Base-by-base conservation (phyloP, 75 land plant genomes). In the Gnetum montanum region DNA sequence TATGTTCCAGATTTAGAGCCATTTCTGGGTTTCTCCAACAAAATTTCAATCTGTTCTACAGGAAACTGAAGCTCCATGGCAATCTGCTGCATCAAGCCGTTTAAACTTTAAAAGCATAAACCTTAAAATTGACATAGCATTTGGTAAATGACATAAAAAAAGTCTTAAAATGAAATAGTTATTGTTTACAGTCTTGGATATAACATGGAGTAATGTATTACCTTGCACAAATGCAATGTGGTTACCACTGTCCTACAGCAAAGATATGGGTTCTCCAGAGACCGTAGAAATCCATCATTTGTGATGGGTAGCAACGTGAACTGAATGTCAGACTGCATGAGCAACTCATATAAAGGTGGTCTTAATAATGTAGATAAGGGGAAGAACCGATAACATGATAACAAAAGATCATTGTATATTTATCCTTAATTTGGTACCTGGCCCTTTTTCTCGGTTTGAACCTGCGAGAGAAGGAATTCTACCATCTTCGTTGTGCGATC, bases 271-370 rank as follows among this genome's bases (percentile, higher is more conserved):
- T 65, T 54, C 52, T 80, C 60, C 41, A 84, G 66, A 54, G 60
- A 66, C 4, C 79, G 88, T 0, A 78, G 38, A 20, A 13, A 62
- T 52, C 71, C 66, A 41, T 76, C 78, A 27, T 61, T 52, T 43
- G 68, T 68, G 22, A 70, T 34, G 3, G 93, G 81, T 54, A 77
- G 63, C 30, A 88, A 66, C 29, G 52, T 69, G 49, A 88, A 65
- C 46, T 88, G 79, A 44, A 86, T 62, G 57, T 78, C 83, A 57
- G 70, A 63, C 90, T 86, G 87, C 71, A 60, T 22, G 40, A n/a
- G 19, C 41, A 66, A 15, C 26, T n/a, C 16, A 53, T 34, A 49
- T 41, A 41, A n/a, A n/a, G n/a, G n/a, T n/a, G n/a, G n/a, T n/a
- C 18, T 29, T 19, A 30, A 16, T 13, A 60, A 45, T n/a, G 3